These are phyloP conservation scores for Paraleonurus japonicus DNA, from an alignment of 257 asterid genomes.

Conservation along the genomic window DNA sequence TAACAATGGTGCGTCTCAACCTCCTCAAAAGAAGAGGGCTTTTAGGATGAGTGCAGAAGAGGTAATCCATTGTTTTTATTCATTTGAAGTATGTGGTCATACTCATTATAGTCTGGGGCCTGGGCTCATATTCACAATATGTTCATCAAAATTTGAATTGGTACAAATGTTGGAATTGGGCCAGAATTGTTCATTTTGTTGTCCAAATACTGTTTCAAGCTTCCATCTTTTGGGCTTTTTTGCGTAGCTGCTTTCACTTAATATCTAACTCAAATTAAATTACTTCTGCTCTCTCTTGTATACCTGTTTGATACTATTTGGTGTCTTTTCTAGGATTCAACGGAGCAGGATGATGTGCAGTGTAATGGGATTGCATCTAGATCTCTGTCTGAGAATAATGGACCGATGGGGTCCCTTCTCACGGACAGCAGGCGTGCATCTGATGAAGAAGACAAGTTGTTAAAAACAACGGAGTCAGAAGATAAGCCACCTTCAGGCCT, in stretches of 20 bases:
- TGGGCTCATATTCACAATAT: background rate
- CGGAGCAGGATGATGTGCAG: conserved; percentile 51
- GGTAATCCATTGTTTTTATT: conserved; percentile 41
- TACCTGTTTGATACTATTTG: background rate
- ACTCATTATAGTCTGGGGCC: background rate
- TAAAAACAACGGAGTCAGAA: conserved; percentile 31
- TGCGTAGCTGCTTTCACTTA: background rate
- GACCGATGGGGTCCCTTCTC: conserved; percentile 22
- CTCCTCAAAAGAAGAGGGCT: conserved; percentile 57
- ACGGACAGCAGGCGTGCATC: conserved; percentile 29
- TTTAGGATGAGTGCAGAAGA: conserved; percentile 75
- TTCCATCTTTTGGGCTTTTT: background rate
- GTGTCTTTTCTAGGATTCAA: conserved; percentile 39
- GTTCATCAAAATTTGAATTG: background rate
- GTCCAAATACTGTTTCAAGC: background rate
- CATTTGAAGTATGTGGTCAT: background rate
- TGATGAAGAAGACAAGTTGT: conserved; percentile 29
- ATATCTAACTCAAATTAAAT: background rate
- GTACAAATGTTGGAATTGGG: background rate
- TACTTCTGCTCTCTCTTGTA: background rate
- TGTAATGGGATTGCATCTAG: conserved; percentile 40
- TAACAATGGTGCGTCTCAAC: conserved; percentile 41
- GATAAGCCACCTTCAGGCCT: conserved; percentile 28
- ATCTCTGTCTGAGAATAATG: conserved; percentile 33
- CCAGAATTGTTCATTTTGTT: background rate